phyloP scores from a whole-genome alignment of 768 basidiomycete genomes.

The Dentipellis fragilis region DNA sequence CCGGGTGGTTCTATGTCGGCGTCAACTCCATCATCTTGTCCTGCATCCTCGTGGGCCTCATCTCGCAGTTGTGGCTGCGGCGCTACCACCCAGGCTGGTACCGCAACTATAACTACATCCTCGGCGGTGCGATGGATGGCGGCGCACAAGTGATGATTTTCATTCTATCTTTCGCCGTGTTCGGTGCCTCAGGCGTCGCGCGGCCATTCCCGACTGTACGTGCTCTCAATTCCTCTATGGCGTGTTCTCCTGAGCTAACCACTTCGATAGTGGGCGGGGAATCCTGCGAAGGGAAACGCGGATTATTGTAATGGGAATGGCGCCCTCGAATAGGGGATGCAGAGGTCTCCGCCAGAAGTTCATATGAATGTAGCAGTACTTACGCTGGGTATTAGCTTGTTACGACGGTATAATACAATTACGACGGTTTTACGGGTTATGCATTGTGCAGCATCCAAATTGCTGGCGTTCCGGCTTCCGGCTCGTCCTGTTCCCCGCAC shows the following conservation, averaged over 20 bases:
- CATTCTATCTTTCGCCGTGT: conserved; percentile 54
- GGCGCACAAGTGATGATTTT: conserved; percentile 60
- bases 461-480: too few species aligned
- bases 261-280: conserved; percentile 35
- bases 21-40: conserved; percentile 43
- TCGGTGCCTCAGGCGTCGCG: conserved; percentile 42
- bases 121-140: conserved; percentile 58
- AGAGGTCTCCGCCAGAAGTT: too few species aligned
- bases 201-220: conserved; percentile 35
- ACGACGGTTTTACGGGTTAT: too few species aligned
- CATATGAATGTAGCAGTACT: too few species aligned
- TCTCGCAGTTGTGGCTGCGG: conserved; percentile 36
- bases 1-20: conserved; percentile 38
- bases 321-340: conserved; percentile 28
- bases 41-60: conserved; percentile 37
- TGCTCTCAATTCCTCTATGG: neutral
- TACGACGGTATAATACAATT: too few species aligned
- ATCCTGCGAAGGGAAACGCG: conserved; percentile 40
- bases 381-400: too few species aligned
- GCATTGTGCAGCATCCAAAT: too few species aligned
- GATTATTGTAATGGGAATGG: conserved; percentile 55
- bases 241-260: neutral
- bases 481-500: too few species aligned
- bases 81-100: conserved; percentile 38
- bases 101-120: conserved; percentile 54